Percentiles rank a stretch among this genome's conserved stretches.
phyloP scores from a whole-genome alignment of 2,329 filamentous ascomycete species.

The Neofusicoccum ribis region DNA sequence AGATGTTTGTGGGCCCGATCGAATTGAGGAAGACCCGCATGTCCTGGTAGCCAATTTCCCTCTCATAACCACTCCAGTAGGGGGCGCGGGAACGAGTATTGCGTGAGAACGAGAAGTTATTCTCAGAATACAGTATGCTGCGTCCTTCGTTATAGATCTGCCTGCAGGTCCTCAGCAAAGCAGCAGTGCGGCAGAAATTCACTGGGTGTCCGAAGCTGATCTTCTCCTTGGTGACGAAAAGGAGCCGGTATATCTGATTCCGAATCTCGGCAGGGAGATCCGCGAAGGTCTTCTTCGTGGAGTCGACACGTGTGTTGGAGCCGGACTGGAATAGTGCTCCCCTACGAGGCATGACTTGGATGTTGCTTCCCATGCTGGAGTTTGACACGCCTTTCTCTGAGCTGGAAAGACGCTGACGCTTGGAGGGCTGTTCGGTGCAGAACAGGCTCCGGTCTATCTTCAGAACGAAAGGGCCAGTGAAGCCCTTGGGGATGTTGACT shows the following conservation, averaged over 20 bases:
- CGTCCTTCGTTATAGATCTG: conserved; percentile 48
- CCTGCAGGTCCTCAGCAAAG: conserved; percentile 49
- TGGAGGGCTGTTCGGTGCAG: background rate
- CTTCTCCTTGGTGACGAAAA: conserved; percentile 38
- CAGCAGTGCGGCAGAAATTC: conserved; percentile 44
- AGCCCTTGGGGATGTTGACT: conserved; percentile 48
- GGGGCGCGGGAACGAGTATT: conserved; percentile 37
- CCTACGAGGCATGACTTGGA: background rate
- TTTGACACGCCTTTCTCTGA: background rate
- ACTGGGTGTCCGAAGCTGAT: conserved; percentile 39
- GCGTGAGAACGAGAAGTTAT: conserved; percentile 48
- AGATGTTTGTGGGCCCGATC: conserved; percentile 50
- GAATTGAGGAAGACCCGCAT: conserved; percentile 46
- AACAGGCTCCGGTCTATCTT: conserved; percentile 39
- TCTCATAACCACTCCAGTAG: conserved; percentile 44
- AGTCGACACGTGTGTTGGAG: background rate
- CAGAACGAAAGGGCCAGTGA: conserved; percentile 47
- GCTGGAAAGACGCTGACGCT: background rate
- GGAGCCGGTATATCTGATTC: conserved; percentile 48
- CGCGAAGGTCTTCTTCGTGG: conserved; percentile 35
- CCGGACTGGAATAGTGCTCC: background rate
- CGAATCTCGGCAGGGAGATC: conserved; percentile 45
- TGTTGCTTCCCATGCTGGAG: background rate
- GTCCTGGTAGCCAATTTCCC: conserved; percentile 51
- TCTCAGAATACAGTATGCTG: conserved; percentile 52